These are phyloP conservation scores for Grigorovia yakushimaensis DNA, from an alignment of 805 yeast species.

Conservation along the genomic window DNA sequence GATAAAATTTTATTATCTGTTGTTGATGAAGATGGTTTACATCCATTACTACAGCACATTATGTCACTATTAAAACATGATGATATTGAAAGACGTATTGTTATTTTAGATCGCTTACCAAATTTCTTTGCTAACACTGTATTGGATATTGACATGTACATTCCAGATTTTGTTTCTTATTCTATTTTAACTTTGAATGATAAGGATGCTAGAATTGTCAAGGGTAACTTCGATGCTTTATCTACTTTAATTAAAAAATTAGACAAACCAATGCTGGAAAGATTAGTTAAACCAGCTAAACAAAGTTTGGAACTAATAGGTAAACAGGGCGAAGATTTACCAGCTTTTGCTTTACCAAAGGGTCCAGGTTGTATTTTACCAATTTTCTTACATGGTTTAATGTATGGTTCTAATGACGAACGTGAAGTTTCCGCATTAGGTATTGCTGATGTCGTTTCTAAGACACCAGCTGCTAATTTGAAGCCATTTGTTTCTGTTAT, in stretches of 20 bases:
- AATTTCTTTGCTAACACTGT: conserved; percentile 56
- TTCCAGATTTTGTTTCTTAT: conserved; percentile 63
- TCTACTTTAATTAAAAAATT: conserved; percentile 58
- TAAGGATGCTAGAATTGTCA: conserved; percentile 48
- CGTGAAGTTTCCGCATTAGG: conserved; percentile 83
- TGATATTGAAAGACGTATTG: conserved; percentile 51
- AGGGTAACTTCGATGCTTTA: conserved; percentile 56
- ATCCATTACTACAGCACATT: conserved; percentile 75
- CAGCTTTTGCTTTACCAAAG: conserved; percentile 62
- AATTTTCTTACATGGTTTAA: conserved; percentile 84
- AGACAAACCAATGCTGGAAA: conserved; percentile 67
- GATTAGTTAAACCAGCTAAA: conserved; percentile 68
- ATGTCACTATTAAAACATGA: conserved; percentile 70
- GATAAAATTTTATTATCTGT: conserved; percentile 66
- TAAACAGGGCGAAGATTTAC: conserved; percentile 50
- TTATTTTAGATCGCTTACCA: conserved; percentile 57
- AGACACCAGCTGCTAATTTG: conserved; percentile 74
- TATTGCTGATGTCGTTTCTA: conserved; percentile 75
- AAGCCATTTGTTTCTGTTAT: conserved; percentile 85
- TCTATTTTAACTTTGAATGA: conserved; percentile 70
- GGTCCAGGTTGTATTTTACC: conserved; percentile 88
- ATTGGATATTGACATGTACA: conserved; percentile 63
- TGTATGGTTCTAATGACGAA: conserved; percentile 82
- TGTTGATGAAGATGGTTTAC: conserved; percentile 67
- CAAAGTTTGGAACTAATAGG: conserved; percentile 63